Evolutionary conservation across 2,329 filamentous ascomycete genomes (phyloP), one percentile per base, ranked within the genome.

Genomic region (Parastagonospora nodorum): DNA sequence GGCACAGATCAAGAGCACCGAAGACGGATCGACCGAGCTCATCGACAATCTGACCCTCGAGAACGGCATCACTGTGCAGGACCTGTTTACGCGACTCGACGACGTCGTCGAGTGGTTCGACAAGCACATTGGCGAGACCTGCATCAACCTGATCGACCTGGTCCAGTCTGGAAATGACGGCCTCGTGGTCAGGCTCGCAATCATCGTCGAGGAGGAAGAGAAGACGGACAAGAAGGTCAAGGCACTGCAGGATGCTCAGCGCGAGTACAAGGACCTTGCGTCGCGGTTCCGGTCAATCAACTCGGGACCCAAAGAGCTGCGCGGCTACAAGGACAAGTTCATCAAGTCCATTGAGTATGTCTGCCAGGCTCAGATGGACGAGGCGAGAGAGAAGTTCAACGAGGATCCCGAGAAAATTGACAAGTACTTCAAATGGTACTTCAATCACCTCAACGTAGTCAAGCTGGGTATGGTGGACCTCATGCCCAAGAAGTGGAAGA

Each of bases 251-350:
- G 93, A 97, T 65, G 95, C 94, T 0, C 87, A 97, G 71, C 91
- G 90, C 67, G 93, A 97, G 68, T 95, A 97, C 75, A 92, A 93
- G 71, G 93, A 97, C 71, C 88, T 99, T 69, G 94, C 92, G 8
- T 88, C 88, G 40, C 84, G 93, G 44, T 96, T 99, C 79, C 92
- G 96, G 77, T 93, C 91, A 63, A 96, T 99, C 75, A 93, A 92
- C 8, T 89, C 93, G 59, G 93, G 93, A 1, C 91, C 93, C 16
- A 95, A 95, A 74, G 90, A 92, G 58, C 86, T 95, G 45, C 87
- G 93, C 58, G 94, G 93, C 2, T 99, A 99, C 79, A 99, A 97
- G 78, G 90, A 96, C 64, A 96, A 96, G 71, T 97, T 97, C 72
- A 75, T 96, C 33, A 82, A 89, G 66, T 87, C 89, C 33, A 91